Evolutionary conservation across 1,284 basidiomycete species (phyloP).

Genomic region (Boletellus deceptivus): DNA sequence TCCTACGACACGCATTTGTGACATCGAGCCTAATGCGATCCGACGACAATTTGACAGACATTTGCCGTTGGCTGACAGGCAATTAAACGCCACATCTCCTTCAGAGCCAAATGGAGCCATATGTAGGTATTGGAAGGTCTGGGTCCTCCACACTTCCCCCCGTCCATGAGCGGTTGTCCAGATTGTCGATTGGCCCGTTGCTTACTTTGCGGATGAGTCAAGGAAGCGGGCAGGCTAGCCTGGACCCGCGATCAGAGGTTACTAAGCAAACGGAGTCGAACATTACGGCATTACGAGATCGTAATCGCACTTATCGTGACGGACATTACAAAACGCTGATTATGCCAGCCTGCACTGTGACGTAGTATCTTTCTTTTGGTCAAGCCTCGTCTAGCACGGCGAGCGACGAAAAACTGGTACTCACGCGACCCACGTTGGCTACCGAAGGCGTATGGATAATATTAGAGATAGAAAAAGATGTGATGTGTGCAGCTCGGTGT

Average conservation of each 20-base stretch:
- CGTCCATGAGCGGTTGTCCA: conserved; percentile 1
- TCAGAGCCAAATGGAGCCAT: conserved; percentile 14
- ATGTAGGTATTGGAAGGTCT: not conserved
- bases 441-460: conserved; percentile 4
- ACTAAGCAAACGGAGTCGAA: not conserved
- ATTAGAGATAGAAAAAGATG: not conserved
- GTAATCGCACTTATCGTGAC: conserved; percentile 10
- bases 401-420: conserved; percentile 12
- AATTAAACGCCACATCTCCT: conserved; percentile 31
- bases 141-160: not conserved
- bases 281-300: conserved; percentile 18
- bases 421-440: conserved; percentile 22
- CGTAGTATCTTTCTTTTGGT: conserved; percentile 10
- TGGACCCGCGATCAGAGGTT: not conserved
- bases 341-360: conserved; percentile 18
- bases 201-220: conserved; percentile 1
- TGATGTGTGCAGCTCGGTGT: too few species aligned
- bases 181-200: conserved; percentile 1
- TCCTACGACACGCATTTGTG: not conserved
- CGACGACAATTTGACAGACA: not conserved
- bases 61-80: not conserved
- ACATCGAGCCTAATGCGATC: not conserved
- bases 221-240: conserved; percentile 3
- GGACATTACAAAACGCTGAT: conserved; percentile 25
- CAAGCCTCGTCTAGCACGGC: conserved; percentile 1